A percentile compares a stretch with the other conserved stretches of the same genome.
Evolutionary conservation across 805 yeast genomes (phyloP).

Genomic region (Teunomyces panamensis): DNA sequence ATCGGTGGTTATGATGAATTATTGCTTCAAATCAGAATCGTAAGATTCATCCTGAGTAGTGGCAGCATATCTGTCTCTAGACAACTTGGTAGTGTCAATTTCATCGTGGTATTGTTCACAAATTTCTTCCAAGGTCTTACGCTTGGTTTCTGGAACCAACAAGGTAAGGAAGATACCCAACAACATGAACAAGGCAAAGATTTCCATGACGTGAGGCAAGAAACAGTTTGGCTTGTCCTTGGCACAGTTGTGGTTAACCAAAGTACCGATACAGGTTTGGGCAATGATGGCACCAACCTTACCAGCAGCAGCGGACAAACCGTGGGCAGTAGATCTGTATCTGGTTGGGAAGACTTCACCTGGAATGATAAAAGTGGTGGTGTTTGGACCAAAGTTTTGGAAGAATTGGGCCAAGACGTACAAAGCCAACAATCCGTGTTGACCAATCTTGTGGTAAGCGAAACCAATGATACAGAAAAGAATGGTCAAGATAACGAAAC

Average conservation of each 20-base stretch:
- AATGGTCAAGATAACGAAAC: constrained; percentile 68
- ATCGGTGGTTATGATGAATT: not conserved
- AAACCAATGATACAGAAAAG: constrained; percentile 81
- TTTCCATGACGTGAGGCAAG: constrained; percentile 91
- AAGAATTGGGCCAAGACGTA: constrained; percentile 83
- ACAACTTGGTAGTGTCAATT: constrained; percentile 45
- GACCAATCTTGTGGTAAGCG: constrained; percentile 68
- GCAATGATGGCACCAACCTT: constrained; percentile 93
- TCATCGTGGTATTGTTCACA: constrained; percentile 82
- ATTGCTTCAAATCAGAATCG: constrained; percentile 27
- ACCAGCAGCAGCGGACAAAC: constrained; percentile 90
- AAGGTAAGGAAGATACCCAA: constrained; percentile 64
- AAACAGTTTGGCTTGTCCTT: constrained; percentile 62
- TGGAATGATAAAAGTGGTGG: constrained; percentile 86
- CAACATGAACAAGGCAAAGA: constrained; percentile 89
- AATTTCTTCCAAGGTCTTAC: constrained; percentile 84
- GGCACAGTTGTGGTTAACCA: constrained; percentile 75
- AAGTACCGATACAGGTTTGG: constrained; percentile 81
- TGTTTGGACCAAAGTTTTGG: constrained; percentile 91
- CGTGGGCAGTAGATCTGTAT: constrained; percentile 94
- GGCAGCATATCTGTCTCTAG: constrained; percentile 34
- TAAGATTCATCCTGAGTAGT: constrained; percentile 31
- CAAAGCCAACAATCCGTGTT: constrained; percentile 67
- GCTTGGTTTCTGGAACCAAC: constrained; percentile 85
- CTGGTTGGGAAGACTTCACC: constrained; percentile 94